Evolutionary conservation across 345 rosid species (phyloP), one percentile per base, ranked within the genome.

Genomic region (Murraya paniculata): DNA sequence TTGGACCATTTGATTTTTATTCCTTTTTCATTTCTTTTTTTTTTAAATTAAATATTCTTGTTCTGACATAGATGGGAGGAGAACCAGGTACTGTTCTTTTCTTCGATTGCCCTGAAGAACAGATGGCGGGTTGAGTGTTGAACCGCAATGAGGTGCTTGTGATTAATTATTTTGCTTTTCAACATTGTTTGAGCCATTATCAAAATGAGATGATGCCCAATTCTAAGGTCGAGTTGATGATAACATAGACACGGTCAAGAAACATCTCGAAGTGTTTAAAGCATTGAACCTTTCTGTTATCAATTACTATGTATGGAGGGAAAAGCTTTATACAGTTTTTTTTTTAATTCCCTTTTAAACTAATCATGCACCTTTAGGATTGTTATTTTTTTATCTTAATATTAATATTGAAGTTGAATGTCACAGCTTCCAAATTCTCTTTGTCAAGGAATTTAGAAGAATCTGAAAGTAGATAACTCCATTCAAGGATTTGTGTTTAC

Each of bases 221-320:
- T 81, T 81, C 73, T 82, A 94, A 97, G 98, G 93, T 48, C 88
- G 98, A 70, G 82, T 86, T 66, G 98, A 93, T 85, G 98, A 91
- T 77, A 90, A 91, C 68, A 89, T 87, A 75, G 91, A 89, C 39
- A 92, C 92, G 22, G 78, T 92, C 66, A 83, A 71, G 81, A 92
- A 90, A 79, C 91, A 95, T 53, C 91, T 91, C 41, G 76, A 85
- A 80, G 85, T 86, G 74, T 92, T 87, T 73, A 74, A 77, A 60
- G 89, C 85, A 71, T 84, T 90, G 77, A 91, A 81, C 85, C 93
- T 87, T 73, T 97, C 94, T 55, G 97, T 95, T 68, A 83, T 95
- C n/a, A 80, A 86, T 68, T 87, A 93, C 87, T 93, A 91, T 84
- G 81, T 86, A n/a, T 79, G 80, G 81, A 93, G 78, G 82, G 99